A percentile compares a stretch with the other conserved stretches of the same genome.
These are phyloP conservation scores for Hanseniaspora meyeri DNA, from an alignment of 805 yeast species.

Conservation along the genomic window DNA sequence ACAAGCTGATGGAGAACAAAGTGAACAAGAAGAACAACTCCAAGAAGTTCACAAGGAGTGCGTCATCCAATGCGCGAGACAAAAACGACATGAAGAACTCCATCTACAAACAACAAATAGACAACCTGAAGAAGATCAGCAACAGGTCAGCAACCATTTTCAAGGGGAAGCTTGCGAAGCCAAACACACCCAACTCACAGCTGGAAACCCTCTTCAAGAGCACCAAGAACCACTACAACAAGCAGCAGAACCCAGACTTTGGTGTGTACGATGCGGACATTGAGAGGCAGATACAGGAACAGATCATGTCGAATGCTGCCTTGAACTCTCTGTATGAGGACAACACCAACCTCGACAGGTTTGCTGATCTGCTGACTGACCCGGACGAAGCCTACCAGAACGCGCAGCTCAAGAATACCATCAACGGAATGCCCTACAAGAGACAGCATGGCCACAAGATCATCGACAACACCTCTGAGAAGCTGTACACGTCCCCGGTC, in stretches of 20 bases:
- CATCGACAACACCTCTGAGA: background rate
- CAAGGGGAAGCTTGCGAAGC: constrained; percentile 3
- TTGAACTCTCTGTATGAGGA: constrained; percentile 11
- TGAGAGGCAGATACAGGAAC: constrained; percentile 6
- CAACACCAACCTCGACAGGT: constrained; percentile 7
- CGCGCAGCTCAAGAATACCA: background rate
- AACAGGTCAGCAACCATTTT: constrained; percentile 12
- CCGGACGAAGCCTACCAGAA: constrained; percentile 7
- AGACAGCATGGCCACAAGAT: background rate
- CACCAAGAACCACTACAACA: background rate
- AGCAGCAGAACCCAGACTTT: background rate
- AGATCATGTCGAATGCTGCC: constrained; percentile 12
- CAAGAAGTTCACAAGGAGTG: constrained; percentile 10
- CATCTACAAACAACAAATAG: constrained; percentile 11
- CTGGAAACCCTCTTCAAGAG: background rate
- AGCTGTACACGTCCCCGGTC: constrained; percentile 3
- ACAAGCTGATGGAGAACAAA: background rate
- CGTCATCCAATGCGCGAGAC: background rate
- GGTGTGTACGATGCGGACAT: constrained; percentile 3
- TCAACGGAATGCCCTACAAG: background rate
- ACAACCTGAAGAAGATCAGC: constrained; percentile 9
- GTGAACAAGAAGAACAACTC: background rate
- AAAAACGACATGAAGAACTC: background rate
- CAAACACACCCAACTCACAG: background rate
- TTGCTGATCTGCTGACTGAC: background rate